A percentile compares a stretch with the other conserved stretches of the same genome.
phyloP scores from a whole-genome alignment of 345 rosid genomes.

The Aquilaria sinensis region DNA sequence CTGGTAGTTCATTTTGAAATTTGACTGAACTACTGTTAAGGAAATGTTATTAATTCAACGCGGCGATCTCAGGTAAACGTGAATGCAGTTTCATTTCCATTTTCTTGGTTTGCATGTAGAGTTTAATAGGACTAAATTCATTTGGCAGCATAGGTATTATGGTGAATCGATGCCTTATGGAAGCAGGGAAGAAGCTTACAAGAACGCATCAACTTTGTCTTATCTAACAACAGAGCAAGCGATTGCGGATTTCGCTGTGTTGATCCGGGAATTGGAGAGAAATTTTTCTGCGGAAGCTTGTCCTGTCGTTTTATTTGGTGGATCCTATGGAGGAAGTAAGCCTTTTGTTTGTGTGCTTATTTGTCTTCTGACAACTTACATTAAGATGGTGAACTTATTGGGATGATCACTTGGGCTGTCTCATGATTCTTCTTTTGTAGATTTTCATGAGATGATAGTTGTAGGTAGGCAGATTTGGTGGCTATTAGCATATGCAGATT shows the following conservation, averaged over 20 bases:
- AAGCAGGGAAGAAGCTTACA: constrained; percentile 13
- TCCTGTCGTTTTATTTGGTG: constrained; percentile 88
- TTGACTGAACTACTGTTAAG: too few species aligned
- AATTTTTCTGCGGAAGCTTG: constrained; percentile 81
- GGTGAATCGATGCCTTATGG: constrained; percentile 17
- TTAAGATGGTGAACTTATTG: background rate
- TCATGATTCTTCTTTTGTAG: background rate
- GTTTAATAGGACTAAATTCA: background rate
- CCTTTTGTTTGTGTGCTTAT: background rate
- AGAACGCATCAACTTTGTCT: constrained; percentile 57
- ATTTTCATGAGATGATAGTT: background rate
- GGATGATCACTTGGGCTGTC: too few species aligned
- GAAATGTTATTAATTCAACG: too few species aligned
- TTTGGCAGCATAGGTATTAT: constrained; percentile 15
- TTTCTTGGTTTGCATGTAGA: background rate
- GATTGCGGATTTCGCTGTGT: constrained; percentile 77
- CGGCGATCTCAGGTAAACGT: too few species aligned
- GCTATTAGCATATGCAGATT: background rate
- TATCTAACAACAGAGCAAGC: constrained; percentile 90
- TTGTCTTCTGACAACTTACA: background rate
- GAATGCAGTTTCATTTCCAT: too few species aligned
- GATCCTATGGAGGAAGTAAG: constrained; percentile 98
- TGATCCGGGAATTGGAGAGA: constrained; percentile 61
- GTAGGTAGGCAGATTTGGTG: background rate
- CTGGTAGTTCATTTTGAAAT: too few species aligned